These are phyloP conservation scores for Grammothele lineata DNA, from an alignment of 768 basidiomycete species.

Conservation along the genomic window DNA sequence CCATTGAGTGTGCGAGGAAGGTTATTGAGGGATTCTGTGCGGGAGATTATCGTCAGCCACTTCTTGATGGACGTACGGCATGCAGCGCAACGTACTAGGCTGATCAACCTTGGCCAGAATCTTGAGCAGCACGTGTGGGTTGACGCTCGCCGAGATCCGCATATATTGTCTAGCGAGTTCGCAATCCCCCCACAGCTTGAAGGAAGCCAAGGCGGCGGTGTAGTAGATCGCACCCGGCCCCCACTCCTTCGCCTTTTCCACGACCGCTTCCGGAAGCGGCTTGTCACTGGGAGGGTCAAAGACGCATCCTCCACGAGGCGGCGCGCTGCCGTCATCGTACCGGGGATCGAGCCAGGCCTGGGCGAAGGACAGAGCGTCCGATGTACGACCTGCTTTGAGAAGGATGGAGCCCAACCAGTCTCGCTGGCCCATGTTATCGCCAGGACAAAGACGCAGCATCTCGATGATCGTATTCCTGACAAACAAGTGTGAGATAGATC, in stretches of 20 bases:
- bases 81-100: too few species aligned
- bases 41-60: neutral
- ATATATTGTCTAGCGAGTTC: conserved; percentile 37
- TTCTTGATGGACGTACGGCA: too few species aligned
- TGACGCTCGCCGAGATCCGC: conserved; percentile 28
- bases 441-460: conserved; percentile 40
- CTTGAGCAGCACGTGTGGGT: conserved; percentile 35
- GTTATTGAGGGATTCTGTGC: conserved; percentile 27
- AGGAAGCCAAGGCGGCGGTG: conserved; percentile 37
- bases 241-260: conserved; percentile 5
- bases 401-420: conserved; percentile 36
- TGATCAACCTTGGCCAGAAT: conserved; percentile 34
- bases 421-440: conserved; percentile 38
- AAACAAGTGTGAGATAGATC: neutral
- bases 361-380: conserved; percentile 38
- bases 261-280: conserved; percentile 14
- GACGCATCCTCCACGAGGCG: conserved; percentile 18
- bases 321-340: neutral
- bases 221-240: conserved; percentile 20
- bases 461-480: conserved; percentile 33
- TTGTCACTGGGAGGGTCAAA: conserved; percentile 13
- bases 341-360: conserved; percentile 31
- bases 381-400: conserved; percentile 28
- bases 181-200: conserved; percentile 38
- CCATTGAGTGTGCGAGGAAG: conserved; percentile 31